Conservation (phyloP, 192 early-diverging fungal species). For the Coemansia sp. region DNA sequence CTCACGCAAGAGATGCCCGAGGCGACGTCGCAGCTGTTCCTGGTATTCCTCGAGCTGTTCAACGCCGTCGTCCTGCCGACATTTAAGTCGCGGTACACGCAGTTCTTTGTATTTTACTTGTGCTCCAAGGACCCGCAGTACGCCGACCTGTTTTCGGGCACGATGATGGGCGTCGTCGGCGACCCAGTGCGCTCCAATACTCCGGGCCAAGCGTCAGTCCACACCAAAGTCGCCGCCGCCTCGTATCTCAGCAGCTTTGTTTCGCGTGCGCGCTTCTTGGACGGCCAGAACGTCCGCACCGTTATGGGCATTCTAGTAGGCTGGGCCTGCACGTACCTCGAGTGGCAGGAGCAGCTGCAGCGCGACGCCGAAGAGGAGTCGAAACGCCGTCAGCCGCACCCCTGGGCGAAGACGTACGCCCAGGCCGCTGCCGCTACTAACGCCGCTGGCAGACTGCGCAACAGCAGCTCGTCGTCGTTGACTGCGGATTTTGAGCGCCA, state of each 20-base stretch:
- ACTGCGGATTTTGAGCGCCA: slow-evolving; percentile 64
- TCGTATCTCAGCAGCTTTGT: slow-evolving; percentile 89
- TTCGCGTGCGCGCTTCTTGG: slow-evolving; percentile 82
- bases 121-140: slow-evolving; percentile 69
- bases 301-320: slow-evolving; percentile 69
- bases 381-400: neutral
- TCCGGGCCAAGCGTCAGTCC: slow-evolving; percentile 61
- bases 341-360: slow-evolving; percentile 61
- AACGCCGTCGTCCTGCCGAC: slow-evolving; percentile 80
- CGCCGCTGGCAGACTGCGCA: neutral
- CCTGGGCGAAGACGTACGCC: slow-evolving; percentile 1
- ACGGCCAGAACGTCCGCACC: slow-evolving; percentile 61
- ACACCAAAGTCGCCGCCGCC: slow-evolving; percentile 76
- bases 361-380: slow-evolving; percentile 9
- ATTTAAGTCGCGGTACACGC: slow-evolving; percentile 86
- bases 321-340: slow-evolving; percentile 73
- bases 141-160: slow-evolving; percentile 78
- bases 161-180: slow-evolving; percentile 63
- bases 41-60: slow-evolving; percentile 76
- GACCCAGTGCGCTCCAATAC: slow-evolving; percentile 42
- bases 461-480: neutral
- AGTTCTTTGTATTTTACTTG: slow-evolving; percentile 89
- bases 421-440: slow-evolving; percentile 2
- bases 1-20: slow-evolving; percentile 30
- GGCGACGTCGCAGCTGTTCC: slow-evolving; percentile 62